Evolutionary conservation across 208 protist genomes (phyloP).

Genomic region (Leishmania mexicana): DNA sequence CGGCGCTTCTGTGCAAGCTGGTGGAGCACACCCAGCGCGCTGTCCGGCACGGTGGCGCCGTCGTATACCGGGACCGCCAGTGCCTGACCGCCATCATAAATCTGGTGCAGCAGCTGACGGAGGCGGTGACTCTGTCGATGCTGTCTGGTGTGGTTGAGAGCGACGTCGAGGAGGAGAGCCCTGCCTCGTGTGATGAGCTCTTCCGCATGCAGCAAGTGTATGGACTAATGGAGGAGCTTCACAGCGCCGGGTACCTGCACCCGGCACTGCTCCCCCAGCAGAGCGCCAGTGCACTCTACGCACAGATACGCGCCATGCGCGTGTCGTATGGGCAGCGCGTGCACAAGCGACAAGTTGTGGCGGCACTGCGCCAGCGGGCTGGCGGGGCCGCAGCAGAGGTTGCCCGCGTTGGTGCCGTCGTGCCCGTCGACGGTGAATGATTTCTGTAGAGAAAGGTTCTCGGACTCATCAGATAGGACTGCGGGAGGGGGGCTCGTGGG

Average conservation of each 20-base stretch:
- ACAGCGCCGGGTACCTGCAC: constrained; percentile 60
- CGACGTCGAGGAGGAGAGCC: constrained; percentile 24
- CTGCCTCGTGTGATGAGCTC: constrained; percentile 27
- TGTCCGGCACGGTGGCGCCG: constrained; percentile 49
- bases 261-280: constrained; percentile 45
- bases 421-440: background rate
- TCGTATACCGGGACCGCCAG: constrained; percentile 47
- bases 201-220: constrained; percentile 56
- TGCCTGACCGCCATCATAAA: constrained; percentile 57
- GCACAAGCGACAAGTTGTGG: constrained; percentile 44
- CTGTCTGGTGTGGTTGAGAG: constrained; percentile 11
- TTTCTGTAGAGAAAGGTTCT: background rate
- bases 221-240: constrained; percentile 57
- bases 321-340: constrained; percentile 59
- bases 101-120: constrained; percentile 51
- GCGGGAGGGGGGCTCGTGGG: background rate
- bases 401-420: background rate
- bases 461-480: background rate
- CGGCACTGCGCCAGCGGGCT: constrained; percentile 30
- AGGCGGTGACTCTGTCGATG: constrained; percentile 60
- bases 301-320: constrained; percentile 56
- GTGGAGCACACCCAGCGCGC: constrained; percentile 33
- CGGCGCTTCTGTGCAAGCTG: constrained; percentile 43
- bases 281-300: constrained; percentile 50
- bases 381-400: background rate